Base-by-base conservation (phyloP, 2,329 filamentous ascomycete genomes). In the Pestalotiopsis sp. region DNA sequence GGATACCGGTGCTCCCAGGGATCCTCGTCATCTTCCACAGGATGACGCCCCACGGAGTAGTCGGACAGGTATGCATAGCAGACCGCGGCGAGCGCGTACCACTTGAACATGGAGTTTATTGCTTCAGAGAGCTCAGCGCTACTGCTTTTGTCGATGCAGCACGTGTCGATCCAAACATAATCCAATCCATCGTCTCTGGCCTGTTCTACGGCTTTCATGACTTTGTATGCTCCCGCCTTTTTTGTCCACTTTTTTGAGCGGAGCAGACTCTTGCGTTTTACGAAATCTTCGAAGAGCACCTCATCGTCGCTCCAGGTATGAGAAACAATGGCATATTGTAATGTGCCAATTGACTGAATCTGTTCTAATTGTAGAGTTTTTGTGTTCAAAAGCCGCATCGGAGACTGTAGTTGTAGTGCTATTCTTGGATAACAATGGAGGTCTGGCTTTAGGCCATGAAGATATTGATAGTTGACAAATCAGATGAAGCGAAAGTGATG, bases 41-140 rank as follows among this genome's bases (percentile, higher is more conserved):
- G 17, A 12, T 20, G 45, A 9, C 31, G 17, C 1, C 59, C 59
- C 0, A 31, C 13, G 27, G 6, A 27, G 5, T 36, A 36, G 20
- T 62, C 59, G 36, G 59, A 27, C 17, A 62, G 27, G 31, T 62
- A 62, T 17, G 36, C 59, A 41, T 62, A 62, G 31, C 59, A 62
- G 11, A 38, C 59, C 13, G 25, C 2, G n/a, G 62, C 38, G 6
- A 41, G n/a, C 9, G 27, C 39, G 27, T 65, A 65, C 25, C 36
- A 65, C 23, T 17, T 56, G 62, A 65, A 65, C 62, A 65, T 65
- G 23, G 45, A 65, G 20, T 65, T 65, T 39, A 65, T 65, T 12
- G 62, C 62, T 0, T 65, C 62, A 12, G 45, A 65, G 7, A 65
- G 27, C 62, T 65, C 62, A 14, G 62, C 27, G 27, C 45, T 65